A percentile compares a stretch with the other conserved stretches of the same genome.
These are phyloP conservation scores for Ogataea degrootiae DNA, from an alignment of 805 yeast genomes.

Conservation along the genomic window DNA sequence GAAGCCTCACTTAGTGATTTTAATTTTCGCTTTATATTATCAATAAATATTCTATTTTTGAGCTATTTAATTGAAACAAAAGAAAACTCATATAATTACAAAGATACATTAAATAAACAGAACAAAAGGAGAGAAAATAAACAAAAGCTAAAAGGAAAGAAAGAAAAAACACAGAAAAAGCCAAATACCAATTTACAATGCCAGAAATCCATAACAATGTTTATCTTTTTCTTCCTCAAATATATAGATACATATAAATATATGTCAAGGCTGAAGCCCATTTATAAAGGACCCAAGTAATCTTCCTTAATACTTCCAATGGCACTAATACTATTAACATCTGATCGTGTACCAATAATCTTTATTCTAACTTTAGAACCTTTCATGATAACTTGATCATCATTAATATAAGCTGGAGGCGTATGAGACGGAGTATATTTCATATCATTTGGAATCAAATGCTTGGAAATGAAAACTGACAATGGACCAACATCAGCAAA, in stretches of 20 bases:
- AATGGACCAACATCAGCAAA: constrained; percentile 98
- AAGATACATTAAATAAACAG: too few relatives aligned
- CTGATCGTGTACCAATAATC: constrained; percentile 95
- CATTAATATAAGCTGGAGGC: constrained; percentile 96
- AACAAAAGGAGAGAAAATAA: too few relatives aligned
- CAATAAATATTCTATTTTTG: too few relatives aligned
- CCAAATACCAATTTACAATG: too few relatives aligned
- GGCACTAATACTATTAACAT: constrained; percentile 95
- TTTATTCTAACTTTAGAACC: constrained; percentile 92
- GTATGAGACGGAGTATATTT: constrained; percentile 90
- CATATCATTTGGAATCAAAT: constrained; percentile 92
- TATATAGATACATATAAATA: background rate
- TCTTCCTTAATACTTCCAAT: constrained; percentile 98
- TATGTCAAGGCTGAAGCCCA: background rate
- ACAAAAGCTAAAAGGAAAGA: too few relatives aligned
- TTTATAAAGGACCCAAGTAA: constrained; percentile 77
- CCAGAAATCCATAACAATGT: too few relatives aligned
- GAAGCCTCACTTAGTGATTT: too few relatives aligned
- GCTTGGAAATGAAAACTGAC: constrained; percentile 90
- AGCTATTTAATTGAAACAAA: too few relatives aligned
- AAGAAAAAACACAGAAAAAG: too few relatives aligned
- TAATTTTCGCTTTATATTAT: too few relatives aligned
- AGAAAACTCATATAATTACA: too few relatives aligned
- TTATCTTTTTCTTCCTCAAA: too few relatives aligned
- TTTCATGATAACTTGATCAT: constrained; percentile 91